Evolutionary conservation across 192 early-diverging fungal species (phyloP).

Genomic region (Backusella westeae): DNA sequence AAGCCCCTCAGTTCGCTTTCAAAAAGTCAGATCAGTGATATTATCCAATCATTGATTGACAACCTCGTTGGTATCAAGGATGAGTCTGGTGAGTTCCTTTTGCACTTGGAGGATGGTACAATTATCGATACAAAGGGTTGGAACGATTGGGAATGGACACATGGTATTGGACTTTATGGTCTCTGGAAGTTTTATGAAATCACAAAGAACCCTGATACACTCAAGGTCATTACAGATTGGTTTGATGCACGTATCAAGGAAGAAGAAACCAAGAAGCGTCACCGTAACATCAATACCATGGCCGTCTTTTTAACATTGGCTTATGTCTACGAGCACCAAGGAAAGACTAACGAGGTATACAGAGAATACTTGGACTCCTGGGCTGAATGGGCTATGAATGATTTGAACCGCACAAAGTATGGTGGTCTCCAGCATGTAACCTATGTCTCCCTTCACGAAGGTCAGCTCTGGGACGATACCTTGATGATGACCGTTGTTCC

Average conservation of each 20-base stretch:
- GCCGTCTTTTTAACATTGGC: slow-evolving; percentile 19
- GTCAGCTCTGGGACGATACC: slow-evolving; percentile 24
- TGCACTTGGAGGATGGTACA: slow-evolving; percentile 12
- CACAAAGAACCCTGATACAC: slow-evolving; percentile 8
- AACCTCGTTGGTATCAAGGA: slow-evolving; percentile 17
- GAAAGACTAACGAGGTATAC: slow-evolving; percentile 11
- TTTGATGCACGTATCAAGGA: slow-evolving; percentile 17
- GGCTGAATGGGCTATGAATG: slow-evolving; percentile 23
- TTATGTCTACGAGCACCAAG: slow-evolving; percentile 19
- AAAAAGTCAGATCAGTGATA: background rate
- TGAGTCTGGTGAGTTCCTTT: slow-evolving; percentile 9
- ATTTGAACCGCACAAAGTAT: slow-evolving; percentile 18
- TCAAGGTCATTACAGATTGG: slow-evolving; percentile 15
- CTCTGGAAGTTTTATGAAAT: slow-evolving; percentile 21
- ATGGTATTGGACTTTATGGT: slow-evolving; percentile 22
- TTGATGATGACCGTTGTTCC: slow-evolving; percentile 27
- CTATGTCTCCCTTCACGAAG: slow-evolving; percentile 4
- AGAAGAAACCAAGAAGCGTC: background rate
- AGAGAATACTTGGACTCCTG: slow-evolving; percentile 13
- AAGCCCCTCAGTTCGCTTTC: background rate
- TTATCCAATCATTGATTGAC: slow-evolving; percentile 12
- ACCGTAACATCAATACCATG: slow-evolving; percentile 26
- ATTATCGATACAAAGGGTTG: slow-evolving; percentile 20
- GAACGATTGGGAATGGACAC: slow-evolving; percentile 29
- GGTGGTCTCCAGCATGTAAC: slow-evolving; percentile 25